Evolutionary conservation across 148 eudicot genomes (phyloP).

Genomic region (Dysphania ambrosioides): DNA sequence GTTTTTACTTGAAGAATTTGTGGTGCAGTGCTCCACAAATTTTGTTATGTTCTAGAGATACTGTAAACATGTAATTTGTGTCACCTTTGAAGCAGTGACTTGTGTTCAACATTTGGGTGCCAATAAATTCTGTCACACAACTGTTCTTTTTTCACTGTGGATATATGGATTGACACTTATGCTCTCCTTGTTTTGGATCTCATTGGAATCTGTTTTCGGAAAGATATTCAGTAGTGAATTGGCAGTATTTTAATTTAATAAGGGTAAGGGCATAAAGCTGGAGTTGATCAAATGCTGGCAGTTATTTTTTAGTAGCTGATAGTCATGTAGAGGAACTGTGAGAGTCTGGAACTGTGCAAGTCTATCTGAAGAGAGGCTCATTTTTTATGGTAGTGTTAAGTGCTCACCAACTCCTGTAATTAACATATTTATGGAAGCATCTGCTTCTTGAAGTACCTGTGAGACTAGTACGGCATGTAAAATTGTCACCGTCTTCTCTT

Average conservation of each 20-base stretch:
- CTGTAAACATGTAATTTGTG: neutral
- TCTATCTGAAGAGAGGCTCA: neutral
- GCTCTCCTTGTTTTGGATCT: neutral
- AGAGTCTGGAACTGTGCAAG: neutral
- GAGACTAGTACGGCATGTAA: neutral
- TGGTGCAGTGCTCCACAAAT: slow-evolving; percentile 76
- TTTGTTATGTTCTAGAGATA: slow-evolving; percentile 79
- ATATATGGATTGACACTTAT: slow-evolving; percentile 1
- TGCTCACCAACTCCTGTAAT: slow-evolving; percentile 5
- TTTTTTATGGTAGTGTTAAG: neutral
- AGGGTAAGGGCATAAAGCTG: neutral
- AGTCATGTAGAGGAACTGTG: neutral
- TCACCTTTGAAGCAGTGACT: slow-evolving; percentile 8
- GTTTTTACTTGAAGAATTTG: slow-evolving; percentile 68
- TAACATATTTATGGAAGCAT: neutral
- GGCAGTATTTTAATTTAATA: neutral
- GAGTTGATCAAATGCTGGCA: neutral
- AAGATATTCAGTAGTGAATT: neutral
- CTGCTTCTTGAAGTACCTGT: neutral
- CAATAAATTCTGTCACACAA: neutral
- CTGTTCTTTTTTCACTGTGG: slow-evolving; percentile 8
- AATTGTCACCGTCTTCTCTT: neutral
- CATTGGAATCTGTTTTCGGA: neutral
- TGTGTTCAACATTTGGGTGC: neutral
- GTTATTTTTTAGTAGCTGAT: neutral